These are phyloP conservation scores for Apostasia shenzhenica DNA, from an alignment of 106 monocot genomes.

Conservation along the genomic window DNA sequence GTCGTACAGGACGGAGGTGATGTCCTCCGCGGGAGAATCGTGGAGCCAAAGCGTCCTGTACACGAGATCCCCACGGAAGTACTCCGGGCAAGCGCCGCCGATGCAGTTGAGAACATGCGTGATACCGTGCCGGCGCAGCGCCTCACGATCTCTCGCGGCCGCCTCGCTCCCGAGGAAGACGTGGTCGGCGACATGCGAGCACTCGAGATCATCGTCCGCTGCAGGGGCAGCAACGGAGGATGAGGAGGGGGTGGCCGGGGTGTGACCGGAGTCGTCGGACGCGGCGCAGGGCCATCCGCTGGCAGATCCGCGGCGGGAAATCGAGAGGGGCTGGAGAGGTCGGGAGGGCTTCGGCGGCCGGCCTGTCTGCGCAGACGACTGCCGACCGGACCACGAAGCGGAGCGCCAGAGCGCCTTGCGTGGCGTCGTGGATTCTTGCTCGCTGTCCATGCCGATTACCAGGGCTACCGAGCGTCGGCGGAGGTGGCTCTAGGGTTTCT, in stretches of 20 bases:
- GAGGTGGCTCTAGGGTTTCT: not conserved
- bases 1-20: conserved; percentile 62
- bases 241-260: conserved; percentile 8
- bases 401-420: conserved; percentile 35
- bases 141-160: conserved; percentile 45
- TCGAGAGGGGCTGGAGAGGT: conserved; percentile 22
- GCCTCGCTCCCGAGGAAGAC: conserved; percentile 61
- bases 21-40: conserved; percentile 72
- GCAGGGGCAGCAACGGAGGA: conserved; percentile 7
- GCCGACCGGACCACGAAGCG: conserved; percentile 47
- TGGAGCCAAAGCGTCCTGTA: conserved; percentile 72
- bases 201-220: conserved; percentile 24
- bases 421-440: not conserved
- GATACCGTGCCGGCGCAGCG: conserved; percentile 57
- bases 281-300: conserved; percentile 31
- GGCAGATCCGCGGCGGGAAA: conserved; percentile 5
- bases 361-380: conserved; percentile 7
- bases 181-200: conserved; percentile 62
- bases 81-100: conserved; percentile 48
- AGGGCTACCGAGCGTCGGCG: not conserved
- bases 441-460: conserved; percentile 1
- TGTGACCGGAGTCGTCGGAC: conserved; percentile 23
- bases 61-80: conserved; percentile 40
- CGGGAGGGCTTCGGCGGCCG: conserved; percentile 19
- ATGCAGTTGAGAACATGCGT: conserved; percentile 84